These are phyloP conservation scores for Chenopodium formosanum DNA, from an alignment of 148 eudicot genomes.

Conservation along the genomic window DNA sequence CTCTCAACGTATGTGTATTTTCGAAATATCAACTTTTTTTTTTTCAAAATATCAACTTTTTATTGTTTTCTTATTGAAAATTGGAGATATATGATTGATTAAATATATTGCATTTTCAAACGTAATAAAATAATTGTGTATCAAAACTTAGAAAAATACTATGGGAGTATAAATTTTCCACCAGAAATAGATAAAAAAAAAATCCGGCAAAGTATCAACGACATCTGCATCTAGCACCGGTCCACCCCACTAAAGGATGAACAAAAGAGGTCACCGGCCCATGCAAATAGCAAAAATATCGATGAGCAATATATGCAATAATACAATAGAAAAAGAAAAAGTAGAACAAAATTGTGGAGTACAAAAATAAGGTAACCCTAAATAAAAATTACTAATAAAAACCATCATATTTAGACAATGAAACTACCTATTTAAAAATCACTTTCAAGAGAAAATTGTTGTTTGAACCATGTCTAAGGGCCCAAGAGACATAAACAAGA, in stretches of 20 bases:
- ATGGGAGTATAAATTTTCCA: no score
- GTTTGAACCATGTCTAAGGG: background rate
- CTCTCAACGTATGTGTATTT: no score
- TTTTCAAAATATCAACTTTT: no score
- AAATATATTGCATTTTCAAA: no score
- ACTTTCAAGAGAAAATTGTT: background rate
- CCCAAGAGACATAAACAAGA: background rate
- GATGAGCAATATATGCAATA: conserved; percentile 5
- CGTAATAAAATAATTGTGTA: no score
- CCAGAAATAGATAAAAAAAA: no score
- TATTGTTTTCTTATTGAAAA: no score
- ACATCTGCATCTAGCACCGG: background rate
- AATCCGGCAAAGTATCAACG: background rate
- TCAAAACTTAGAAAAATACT: no score
- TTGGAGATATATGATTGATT: no score
- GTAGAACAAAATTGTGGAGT: no score
- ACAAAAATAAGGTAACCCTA: background rate
- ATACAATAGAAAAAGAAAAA: background rate
- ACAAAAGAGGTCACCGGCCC: background rate
- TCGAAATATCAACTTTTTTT: no score
- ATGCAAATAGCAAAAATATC: background rate
- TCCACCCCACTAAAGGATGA: background rate
- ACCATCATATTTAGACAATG: background rate
- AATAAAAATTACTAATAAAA: background rate
- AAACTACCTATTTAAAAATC: background rate